Evolutionary conservation across 1,284 basidiomycete genomes (phyloP).

Genomic region (Heterobasidion annosum): DNA sequence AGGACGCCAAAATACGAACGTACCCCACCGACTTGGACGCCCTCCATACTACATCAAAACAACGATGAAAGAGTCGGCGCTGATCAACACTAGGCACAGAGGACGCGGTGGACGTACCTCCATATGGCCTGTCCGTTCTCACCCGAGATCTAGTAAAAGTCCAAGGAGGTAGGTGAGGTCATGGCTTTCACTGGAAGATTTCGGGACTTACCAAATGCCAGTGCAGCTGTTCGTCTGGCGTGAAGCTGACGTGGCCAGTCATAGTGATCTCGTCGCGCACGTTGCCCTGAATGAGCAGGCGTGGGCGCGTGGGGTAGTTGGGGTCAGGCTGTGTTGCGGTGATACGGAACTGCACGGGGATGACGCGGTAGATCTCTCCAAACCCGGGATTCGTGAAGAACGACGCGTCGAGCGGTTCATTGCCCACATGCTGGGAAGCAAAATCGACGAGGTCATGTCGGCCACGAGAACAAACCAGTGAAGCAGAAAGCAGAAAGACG

Average conservation of each 20-base stretch:
- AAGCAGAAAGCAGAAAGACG: constrained; percentile 9
- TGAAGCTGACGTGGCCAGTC: constrained; percentile 47
- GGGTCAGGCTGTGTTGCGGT: constrained; percentile 31
- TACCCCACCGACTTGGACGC: constrained; percentile 52
- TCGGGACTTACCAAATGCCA: constrained; percentile 54
- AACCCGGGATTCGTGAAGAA: constrained; percentile 43
- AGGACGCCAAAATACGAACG: constrained; percentile 52
- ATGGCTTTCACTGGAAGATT: background rate
- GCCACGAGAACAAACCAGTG: background rate
- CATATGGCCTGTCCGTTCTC: constrained; percentile 50
- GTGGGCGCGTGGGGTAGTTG: constrained; percentile 39
- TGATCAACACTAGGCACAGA: background rate
- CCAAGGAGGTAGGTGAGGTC: background rate
- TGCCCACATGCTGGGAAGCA: constrained; percentile 13
- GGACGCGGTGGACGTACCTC: constrained; percentile 34
- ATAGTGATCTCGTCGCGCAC: constrained; percentile 33
- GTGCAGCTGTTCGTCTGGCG: constrained; percentile 43
- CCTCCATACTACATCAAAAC: constrained; percentile 38
- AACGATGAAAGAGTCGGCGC: background rate
- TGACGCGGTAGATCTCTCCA: constrained; percentile 39
- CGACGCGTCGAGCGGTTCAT: constrained; percentile 28
- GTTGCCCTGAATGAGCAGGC: constrained; percentile 44
- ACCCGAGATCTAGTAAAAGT: constrained; percentile 36
- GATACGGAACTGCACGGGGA: constrained; percentile 38
- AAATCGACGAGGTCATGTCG: no score